phyloP scores from a whole-genome alignment of 805 yeast species.

The Henningerozyma blattae region DNA sequence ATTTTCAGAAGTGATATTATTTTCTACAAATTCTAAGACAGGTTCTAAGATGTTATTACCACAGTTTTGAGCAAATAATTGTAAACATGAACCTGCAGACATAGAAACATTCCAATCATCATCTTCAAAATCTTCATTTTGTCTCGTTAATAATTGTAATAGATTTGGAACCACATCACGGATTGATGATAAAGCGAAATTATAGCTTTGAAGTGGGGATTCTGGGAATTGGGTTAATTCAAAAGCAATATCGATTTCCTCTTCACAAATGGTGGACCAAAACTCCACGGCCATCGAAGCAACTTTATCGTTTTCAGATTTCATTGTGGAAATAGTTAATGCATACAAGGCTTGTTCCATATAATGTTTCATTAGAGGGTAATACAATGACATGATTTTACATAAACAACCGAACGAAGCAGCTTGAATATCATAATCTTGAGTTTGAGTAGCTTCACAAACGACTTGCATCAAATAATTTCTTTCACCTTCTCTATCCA shows the following conservation, averaged over 20 bases:
- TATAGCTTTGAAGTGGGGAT: conserved; percentile 42
- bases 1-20: conserved; percentile 42
- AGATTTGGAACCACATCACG: conserved; percentile 81
- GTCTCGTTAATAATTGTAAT: conserved; percentile 67
- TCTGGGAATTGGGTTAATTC: conserved; percentile 53
- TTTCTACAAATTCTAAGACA: conserved; percentile 72
- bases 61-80: conserved; percentile 83
- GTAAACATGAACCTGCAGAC: conserved; percentile 98
- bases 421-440: conserved; percentile 71
- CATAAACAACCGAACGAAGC: conserved; percentile 95
- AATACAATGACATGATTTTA: conserved; percentile 80
- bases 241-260: conserved; percentile 70
- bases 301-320: conserved; percentile 57
- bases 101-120: conserved; percentile 96
- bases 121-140: conserved; percentile 86
- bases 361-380: conserved; percentile 80
- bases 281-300: conserved; percentile 98
- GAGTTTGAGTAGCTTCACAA: conserved; percentile 95
- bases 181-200: conserved; percentile 78
- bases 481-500: conserved; percentile 88
- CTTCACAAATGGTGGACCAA: conserved; percentile 99
- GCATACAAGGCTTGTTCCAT: conserved; percentile 96
- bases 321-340: conserved; percentile 86
- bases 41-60: conserved; percentile 80
- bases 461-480: conserved; percentile 97